These are phyloP conservation scores for Tricholoma flavovirens DNA, from an alignment of 768 basidiomycete species.

Conservation along the genomic window DNA sequence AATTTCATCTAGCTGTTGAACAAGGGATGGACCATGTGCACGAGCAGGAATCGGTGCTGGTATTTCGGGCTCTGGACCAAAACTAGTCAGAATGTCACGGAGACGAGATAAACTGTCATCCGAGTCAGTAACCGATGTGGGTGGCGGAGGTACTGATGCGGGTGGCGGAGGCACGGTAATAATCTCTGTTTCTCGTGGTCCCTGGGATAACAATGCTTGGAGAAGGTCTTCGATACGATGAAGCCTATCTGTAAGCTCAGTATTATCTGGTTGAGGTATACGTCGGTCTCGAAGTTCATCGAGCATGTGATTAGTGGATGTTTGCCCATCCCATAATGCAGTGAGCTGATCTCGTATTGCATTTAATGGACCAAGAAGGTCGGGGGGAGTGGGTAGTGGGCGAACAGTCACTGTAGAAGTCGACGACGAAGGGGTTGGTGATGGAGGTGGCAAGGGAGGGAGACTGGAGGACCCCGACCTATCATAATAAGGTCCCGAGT, in stretches of 20 bases:
- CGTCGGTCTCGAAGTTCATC: conserved; percentile 54
- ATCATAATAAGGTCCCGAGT: conserved; percentile 8
- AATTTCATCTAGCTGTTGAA: conserved; percentile 56
- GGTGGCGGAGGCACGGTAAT: conserved; percentile 6
- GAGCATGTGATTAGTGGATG: conserved; percentile 51
- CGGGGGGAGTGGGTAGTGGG: conserved; percentile 26
- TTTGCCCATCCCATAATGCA: conserved; percentile 60
- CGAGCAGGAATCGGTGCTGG: conserved; percentile 44
- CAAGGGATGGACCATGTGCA: conserved; percentile 43
- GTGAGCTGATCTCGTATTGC: conserved; percentile 54
- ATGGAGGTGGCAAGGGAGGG: conserved; percentile 25
- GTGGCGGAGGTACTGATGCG: conserved; percentile 5
- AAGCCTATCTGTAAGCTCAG: conserved; percentile 36
- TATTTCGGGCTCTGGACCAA: conserved; percentile 19
- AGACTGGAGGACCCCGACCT: conserved; percentile 23
- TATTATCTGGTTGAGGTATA: conserved; percentile 32
- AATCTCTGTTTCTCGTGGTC: conserved; percentile 21
- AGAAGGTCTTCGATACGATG: conserved; percentile 43
- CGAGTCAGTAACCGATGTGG: conserved; percentile 23
- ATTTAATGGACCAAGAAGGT: conserved; percentile 49
- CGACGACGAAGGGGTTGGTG: conserved; percentile 31
- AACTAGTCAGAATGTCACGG: conserved; percentile 17
- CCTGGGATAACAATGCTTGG: conserved; percentile 32
- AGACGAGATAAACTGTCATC: conserved; percentile 23
- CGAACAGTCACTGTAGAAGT: conserved; percentile 30